Percentiles rank a stretch among this genome's conserved stretches.
Conservation (phyloP, 371 early-diverging fungal genomes). For the Catenaria anguillulae region DNA sequence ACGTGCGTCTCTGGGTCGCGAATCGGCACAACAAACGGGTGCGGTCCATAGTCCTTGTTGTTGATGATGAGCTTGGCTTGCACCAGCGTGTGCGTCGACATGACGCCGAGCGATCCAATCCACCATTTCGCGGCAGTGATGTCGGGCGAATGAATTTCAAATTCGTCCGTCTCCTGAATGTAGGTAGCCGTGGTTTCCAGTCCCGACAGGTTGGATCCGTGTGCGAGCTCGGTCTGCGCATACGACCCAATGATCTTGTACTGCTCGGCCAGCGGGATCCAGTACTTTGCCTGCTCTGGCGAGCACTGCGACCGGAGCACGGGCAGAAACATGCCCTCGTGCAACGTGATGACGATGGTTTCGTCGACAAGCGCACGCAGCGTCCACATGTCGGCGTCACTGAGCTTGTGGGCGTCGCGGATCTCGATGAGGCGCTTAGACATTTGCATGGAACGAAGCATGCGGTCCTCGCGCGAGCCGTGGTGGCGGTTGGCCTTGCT, state of each 20-base stretch:
- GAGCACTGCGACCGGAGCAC: conserved; percentile 55
- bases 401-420: conserved; percentile 11
- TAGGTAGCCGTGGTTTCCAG: conserved; percentile 83
- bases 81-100: conserved; percentile 60
- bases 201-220: conserved; percentile 68
- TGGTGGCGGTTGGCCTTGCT: conserved; percentile 12
- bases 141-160: conserved; percentile 67
- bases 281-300: conserved; percentile 59
- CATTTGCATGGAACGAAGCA: conserved; percentile 10
- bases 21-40: conserved; percentile 76
- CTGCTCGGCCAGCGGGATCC: conserved; percentile 50
- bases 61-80: conserved; percentile 69
- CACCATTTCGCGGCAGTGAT: conserved; percentile 78
- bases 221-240: conserved; percentile 21
- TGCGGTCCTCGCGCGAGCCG: conserved; percentile 9
- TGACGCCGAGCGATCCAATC: conserved; percentile 27
- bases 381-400: conserved; percentile 8
- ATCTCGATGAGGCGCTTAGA: conserved; percentile 11
- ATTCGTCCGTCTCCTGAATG: conserved; percentile 59
- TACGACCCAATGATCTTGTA: conserved; percentile 44
- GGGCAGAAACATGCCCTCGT: conserved; percentile 61
- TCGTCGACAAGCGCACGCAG: conserved; percentile 15
- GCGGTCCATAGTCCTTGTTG: conserved; percentile 64
- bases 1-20: conserved; percentile 60
- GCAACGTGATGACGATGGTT: conserved; percentile 21